Conservation (phyloP, 176 grass and related monocot species). For the Pontederia paniculata region DNA sequence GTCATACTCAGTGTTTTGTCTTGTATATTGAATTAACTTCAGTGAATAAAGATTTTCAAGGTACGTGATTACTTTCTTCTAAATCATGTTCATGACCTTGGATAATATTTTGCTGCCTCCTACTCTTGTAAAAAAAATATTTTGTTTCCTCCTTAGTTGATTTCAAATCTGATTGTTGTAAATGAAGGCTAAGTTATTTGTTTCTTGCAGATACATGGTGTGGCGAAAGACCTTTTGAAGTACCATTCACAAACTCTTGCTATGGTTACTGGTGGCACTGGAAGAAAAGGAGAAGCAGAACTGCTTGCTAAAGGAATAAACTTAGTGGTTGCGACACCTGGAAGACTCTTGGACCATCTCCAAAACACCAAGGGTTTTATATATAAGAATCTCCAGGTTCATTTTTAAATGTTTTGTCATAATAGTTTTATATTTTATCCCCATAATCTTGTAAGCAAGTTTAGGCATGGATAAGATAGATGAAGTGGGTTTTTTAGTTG, state of each 20-base stretch:
- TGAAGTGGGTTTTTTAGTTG: too few species aligned
- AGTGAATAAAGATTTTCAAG: too few species aligned
- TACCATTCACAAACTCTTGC: constrained; percentile 78
- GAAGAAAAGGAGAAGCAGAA: constrained; percentile 57
- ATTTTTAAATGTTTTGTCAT: too few species aligned
- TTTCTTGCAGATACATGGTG: constrained; percentile 61
- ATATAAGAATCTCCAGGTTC: constrained; percentile 71
- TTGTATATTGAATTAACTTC: too few species aligned
- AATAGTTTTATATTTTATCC: too few species aligned
- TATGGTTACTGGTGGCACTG: constrained; percentile 68
- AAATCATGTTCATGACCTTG: not conserved
- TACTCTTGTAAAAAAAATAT: not conserved
- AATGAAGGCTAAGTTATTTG: not conserved
- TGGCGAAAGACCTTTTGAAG: constrained; percentile 83
- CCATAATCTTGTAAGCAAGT: too few species aligned
- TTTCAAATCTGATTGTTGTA: not conserved
- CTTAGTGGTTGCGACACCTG: constrained; percentile 85
- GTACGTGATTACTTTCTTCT: constrained; percentile 6
- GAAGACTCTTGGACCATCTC: constrained; percentile 88
- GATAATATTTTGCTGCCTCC: not conserved
- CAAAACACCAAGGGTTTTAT: constrained; percentile 76
- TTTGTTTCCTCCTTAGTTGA: not conserved
- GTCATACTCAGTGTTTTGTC: too few species aligned
- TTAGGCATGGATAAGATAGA: too few species aligned
- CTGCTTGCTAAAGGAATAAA: constrained; percentile 74